A percentile compares a stretch with the other conserved stretches of the same genome.
Evolutionary conservation across 257 asterid genomes (phyloP).

Genomic region (Prunella vulgaris): DNA sequence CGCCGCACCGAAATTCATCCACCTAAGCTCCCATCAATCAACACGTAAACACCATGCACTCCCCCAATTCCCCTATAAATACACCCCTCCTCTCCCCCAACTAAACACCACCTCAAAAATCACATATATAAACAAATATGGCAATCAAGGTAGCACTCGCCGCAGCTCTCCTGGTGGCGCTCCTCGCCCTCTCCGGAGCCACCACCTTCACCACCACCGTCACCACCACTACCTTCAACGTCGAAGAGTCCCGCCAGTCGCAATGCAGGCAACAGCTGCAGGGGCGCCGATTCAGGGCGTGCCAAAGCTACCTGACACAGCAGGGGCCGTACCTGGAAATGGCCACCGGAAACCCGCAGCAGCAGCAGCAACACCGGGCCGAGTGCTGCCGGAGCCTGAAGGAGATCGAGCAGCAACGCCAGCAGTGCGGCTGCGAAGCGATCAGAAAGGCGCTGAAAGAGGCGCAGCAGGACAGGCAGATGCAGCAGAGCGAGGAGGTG

Average conservation of each 20-base stretch:
- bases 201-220: no score
- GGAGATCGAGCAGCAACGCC: background rate
- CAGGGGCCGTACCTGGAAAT: background rate
- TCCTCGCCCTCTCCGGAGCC: slow-evolving; percentile 34
- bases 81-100: background rate
- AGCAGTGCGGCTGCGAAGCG: slow-evolving; percentile 37
- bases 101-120: background rate
- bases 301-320: slow-evolving; percentile 27
- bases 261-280: slow-evolving; percentile 37
- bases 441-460: slow-evolving; percentile 24
- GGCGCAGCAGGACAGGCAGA: slow-evolving; percentile 17
- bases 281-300: slow-evolving; percentile 29
- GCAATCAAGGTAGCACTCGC: slow-evolving; percentile 27
- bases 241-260: no score
- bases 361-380: background rate
- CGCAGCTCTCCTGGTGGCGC: slow-evolving; percentile 38
- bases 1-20: background rate
- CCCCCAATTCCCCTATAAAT: slow-evolving; percentile 23
- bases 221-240: no score
- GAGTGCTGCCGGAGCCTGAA: slow-evolving; percentile 34
- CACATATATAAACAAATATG: slow-evolving; percentile 6
- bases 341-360: background rate
- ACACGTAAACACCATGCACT: slow-evolving; percentile 41
- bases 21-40: slow-evolving; percentile 10
- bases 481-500: no score